Evolutionary conservation across 345 rosid genomes (phyloP), one percentile per base, ranked within the genome.

Genomic region (Citrus hindsii): DNA sequence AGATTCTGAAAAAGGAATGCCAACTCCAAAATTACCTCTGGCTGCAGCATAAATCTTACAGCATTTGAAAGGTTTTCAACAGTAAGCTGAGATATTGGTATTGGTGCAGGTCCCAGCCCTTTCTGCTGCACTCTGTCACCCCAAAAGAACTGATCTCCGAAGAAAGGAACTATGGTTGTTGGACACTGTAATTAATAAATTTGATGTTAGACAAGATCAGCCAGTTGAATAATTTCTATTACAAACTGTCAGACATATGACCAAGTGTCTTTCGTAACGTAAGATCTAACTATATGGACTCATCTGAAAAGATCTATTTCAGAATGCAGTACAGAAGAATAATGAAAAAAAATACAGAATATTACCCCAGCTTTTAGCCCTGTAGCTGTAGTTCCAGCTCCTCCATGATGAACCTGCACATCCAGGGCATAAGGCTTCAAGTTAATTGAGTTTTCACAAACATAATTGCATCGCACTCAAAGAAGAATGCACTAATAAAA

Each of bases 71-170:
- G 99, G 79, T 84, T 94, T 82, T 92, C 98, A 7, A 87, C 87
- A 28, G 64, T 89, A 81, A 96, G 97, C 88, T 90, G 83, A 42
- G 90, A 85, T 75, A 96, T 89, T 21, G 97, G 97, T 79, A 96
- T 92, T 3, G 99, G 97, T 53, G 83, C 79, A 69, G 98, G 99
- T 51, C 99, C 99, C 21, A 93, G 88, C 66, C 90, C 97, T 84
- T 82, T 85, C 80, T 89, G 79, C 77, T 83, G 87, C 60, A 96
- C 76, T 83, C 92, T 88, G 55, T 96, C 97, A 16, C 95, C 98
- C 99, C 99, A 96, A 84, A 96, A 96, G 88, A 96, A 94, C 79
- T 96, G 99, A 83, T 96, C 99, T 77, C 99, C 99, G 70, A 96
- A 94, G 88, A 96, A 96, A 1, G 99, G 99, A 35, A 96, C 97